A percentile compares a stretch with the other conserved stretches of the same genome.
Conservation (phyloP, 2,329 filamentous ascomycete species). For the Monosporascus sp. region DNA sequence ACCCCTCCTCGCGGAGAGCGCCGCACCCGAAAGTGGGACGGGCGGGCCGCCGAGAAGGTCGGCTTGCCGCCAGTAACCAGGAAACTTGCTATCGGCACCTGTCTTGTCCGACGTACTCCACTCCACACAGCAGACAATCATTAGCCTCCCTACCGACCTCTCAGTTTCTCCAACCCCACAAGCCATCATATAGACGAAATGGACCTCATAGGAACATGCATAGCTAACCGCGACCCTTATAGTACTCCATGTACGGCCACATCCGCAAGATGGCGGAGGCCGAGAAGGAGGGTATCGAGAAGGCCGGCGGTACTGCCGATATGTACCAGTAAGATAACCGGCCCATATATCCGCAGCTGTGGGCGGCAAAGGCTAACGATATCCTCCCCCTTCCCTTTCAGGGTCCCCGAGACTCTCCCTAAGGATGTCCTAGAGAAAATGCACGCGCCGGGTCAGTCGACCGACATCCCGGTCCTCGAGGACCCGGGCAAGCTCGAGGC, state of each 20-base stretch:
- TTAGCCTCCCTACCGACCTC: too few species aligned
- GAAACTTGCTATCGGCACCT: too few species aligned
- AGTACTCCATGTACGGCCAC: constrained; percentile 96
- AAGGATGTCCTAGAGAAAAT: constrained; percentile 83
- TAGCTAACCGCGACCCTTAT: constrained; percentile 5
- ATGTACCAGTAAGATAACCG: constrained; percentile 64
- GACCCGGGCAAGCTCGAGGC: constrained; percentile 55
- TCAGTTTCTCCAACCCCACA: background rate
- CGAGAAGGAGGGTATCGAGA: constrained; percentile 84
- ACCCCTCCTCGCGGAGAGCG: background rate
- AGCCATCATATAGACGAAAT: constrained; percentile 9
- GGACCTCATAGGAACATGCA: background rate
- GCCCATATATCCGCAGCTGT: too few species aligned
- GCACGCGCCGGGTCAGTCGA: constrained; percentile 75
- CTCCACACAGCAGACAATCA: too few species aligned
- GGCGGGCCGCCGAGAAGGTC: background rate
- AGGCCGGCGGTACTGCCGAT: constrained; percentile 75
- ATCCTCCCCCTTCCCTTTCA: constrained; percentile 22
- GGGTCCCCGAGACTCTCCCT: constrained; percentile 79
- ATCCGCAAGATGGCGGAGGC: constrained; percentile 78
- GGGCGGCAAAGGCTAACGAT: background rate
- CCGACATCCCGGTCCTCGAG: constrained; percentile 58
- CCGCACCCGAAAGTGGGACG: background rate
- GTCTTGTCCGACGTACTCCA: too few species aligned
- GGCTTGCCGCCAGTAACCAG: too few species aligned